Evolutionary conservation across 805 yeast genomes (phyloP).

Genomic region (Limtongozyma cylindracea): DNA sequence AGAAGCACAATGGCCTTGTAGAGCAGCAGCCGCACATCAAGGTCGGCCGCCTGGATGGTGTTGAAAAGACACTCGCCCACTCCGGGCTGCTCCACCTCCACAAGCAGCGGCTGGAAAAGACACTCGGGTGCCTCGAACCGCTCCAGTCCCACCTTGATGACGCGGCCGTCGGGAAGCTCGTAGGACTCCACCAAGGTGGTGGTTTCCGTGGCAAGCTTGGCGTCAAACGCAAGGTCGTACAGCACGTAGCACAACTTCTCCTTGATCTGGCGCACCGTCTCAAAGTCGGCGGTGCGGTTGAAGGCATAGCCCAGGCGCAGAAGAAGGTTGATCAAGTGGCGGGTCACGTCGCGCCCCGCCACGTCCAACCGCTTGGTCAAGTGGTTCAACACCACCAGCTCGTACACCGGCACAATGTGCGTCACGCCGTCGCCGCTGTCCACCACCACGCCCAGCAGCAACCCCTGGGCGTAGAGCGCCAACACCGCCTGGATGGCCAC

Average conservation of each 20-base stretch:
- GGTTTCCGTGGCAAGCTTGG: conserved; percentile 77
- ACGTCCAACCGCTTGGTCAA: conserved; percentile 81
- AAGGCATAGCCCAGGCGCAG: conserved; percentile 94
- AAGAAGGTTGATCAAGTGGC: conserved; percentile 73
- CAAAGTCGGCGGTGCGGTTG: conserved; percentile 96
- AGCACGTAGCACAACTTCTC: conserved; percentile 91
- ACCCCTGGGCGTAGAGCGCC: conserved; percentile 91
- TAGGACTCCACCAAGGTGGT: conserved; percentile 78
- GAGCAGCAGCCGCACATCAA: conserved; percentile 72
- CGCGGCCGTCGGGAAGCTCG: conserved; percentile 92
- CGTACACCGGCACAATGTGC: conserved; percentile 94
- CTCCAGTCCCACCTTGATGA: conserved; percentile 83
- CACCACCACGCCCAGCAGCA: conserved; percentile 91
- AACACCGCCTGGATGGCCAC: conserved; percentile 96
- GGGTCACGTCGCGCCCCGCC: conserved; percentile 97
- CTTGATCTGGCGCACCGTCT: conserved; percentile 93
- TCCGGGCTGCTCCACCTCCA: conserved; percentile 93
- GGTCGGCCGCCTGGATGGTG: conserved; percentile 84
- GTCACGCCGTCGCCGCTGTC: conserved; percentile 99
- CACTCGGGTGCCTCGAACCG: conserved; percentile 95
- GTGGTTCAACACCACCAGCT: conserved; percentile 88
- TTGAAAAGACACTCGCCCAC: conserved; percentile 82
- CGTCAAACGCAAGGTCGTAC: conserved; percentile 77
- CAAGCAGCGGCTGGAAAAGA: conserved; percentile 84
- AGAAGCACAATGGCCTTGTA: conserved; percentile 84